Percentiles rank a stretch among this genome's conserved stretches.
These are phyloP conservation scores for Cercospora sp. DNA, from an alignment of 2,329 filamentous ascomycete species.

Conservation along the genomic window DNA sequence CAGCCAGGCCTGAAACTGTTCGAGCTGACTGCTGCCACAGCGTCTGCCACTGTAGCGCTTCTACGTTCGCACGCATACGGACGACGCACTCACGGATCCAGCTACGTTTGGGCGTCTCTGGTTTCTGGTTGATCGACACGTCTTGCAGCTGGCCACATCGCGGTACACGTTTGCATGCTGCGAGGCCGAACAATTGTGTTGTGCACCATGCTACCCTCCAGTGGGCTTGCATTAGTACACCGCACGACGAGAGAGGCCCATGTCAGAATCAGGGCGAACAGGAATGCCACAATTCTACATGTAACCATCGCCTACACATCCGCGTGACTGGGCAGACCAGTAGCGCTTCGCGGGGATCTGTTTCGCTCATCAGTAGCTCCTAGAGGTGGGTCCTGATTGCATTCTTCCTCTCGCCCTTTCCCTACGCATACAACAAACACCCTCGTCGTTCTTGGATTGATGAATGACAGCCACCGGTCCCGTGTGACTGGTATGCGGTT, in stretches of 20 bases:
- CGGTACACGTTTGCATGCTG: constrained; percentile 14
- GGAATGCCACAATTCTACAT: constrained; percentile 12
- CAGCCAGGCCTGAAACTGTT: constrained; percentile 11
- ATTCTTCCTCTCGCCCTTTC: constrained; percentile 1
- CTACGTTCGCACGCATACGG: constrained; percentile 8
- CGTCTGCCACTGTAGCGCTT: constrained; percentile 15
- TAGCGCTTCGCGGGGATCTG: not conserved
- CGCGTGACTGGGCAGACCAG: constrained; percentile 22
- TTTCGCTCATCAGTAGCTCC: constrained; percentile 13
- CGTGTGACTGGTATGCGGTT: constrained; percentile 15
- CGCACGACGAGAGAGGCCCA: not conserved
- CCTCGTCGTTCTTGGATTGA: constrained; percentile 1
- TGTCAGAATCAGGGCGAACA: constrained; percentile 4
- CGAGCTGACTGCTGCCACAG: constrained; percentile 15
- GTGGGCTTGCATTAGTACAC: constrained; percentile 10
- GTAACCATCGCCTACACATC: constrained; percentile 13
- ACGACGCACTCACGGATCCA: constrained; percentile 18
- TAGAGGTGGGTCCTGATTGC: constrained; percentile 14
- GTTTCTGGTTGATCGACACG: constrained; percentile 1
- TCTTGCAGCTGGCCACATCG: constrained; percentile 6
- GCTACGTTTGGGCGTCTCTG: constrained; percentile 9
- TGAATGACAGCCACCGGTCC: constrained; percentile 7
- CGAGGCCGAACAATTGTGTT: constrained; percentile 8
- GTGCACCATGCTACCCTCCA: constrained; percentile 12
- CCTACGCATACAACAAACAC: not conserved